These are phyloP conservation scores for Citrullus colocynthis DNA, from an alignment of 306 rosid genomes.

Conservation along the genomic window DNA sequence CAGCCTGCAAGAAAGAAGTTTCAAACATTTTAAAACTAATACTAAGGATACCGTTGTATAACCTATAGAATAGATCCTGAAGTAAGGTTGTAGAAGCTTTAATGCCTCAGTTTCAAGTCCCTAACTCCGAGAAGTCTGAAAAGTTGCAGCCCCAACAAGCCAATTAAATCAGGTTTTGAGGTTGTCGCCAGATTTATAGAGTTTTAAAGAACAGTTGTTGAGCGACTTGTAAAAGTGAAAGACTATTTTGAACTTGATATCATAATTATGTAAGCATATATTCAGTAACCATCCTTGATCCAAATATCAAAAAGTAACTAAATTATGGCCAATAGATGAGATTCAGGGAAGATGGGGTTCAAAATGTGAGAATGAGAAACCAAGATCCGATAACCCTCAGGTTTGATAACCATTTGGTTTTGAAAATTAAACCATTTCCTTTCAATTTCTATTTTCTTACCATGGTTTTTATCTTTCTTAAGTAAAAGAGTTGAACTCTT, in stretches of 20 bases:
- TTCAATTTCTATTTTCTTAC: no score
- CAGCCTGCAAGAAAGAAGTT: constrained; percentile 38
- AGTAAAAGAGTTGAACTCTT: no score
- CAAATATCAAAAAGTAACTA: background rate
- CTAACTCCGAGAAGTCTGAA: background rate
- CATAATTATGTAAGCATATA: background rate
- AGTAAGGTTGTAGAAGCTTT: no score
- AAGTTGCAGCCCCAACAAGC: background rate
- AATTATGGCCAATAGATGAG: background rate
- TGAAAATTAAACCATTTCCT: no score
- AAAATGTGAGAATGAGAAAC: no score
- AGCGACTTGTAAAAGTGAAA: background rate
- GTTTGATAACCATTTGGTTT: no score
- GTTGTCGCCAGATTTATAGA: background rate
- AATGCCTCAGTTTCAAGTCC: background rate
- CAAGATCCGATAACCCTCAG: no score
- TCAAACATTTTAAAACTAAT: background rate
- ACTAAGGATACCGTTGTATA: no score
- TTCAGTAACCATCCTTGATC: background rate
- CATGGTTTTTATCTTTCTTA: no score
- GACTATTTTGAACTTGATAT: no score
- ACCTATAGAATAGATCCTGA: no score
- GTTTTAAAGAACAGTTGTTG: background rate
- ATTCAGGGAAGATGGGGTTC: no score
- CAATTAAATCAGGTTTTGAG: background rate